Evolutionary conservation across 208 protist species (phyloP), one percentile per base, ranked within the genome.

Genomic region (Trypanosoma melophagium): DNA sequence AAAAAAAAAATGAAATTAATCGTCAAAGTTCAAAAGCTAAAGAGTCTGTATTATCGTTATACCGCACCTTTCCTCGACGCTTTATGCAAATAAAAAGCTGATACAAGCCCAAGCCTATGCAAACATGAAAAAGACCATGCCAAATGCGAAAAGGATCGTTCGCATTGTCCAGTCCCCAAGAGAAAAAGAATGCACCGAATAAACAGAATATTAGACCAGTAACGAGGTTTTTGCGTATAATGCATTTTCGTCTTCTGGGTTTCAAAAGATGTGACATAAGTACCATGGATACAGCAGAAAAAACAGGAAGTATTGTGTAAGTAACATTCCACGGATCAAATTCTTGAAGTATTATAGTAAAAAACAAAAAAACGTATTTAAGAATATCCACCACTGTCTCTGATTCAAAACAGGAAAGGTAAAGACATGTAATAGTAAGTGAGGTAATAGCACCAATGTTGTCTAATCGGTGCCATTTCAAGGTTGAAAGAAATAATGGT

Each of bases 401-500:
- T 3, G 57, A 69, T 17, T 68, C 59, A 62, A 81, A 66, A 45
- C 59, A 64, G 13, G 51, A 60, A 9, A 77, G 25, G 54, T 77
- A 58, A 45, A 74, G 45, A 24, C 45, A 71, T 28, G 52, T 55
- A 21, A 69, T 68, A 24, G 55, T 67, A 42, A 81, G 10, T 1
- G 52, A 63, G 38, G 54, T 42, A 51, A 81, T 73, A 22, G 76
- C 70, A 13, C 56, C 63, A 24, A 81, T 55, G 55, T 77, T 81
- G 31, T 77, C 76, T 42, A 81, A 51, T 12, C 70, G 49, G 50
- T 81, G 76, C 76, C 76, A 81, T 17, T 53, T 61, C 52, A 70
- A n/a, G 35, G 59, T 60, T 8, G 64, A 60, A 22, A 81, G 25
- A 61, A 81, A 77, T 12, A 81, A n/a, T 19, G 44, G 19, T 8